Base-by-base conservation (phyloP, 75 land plant genomes). In the Isoetes taiwanensis region DNA sequence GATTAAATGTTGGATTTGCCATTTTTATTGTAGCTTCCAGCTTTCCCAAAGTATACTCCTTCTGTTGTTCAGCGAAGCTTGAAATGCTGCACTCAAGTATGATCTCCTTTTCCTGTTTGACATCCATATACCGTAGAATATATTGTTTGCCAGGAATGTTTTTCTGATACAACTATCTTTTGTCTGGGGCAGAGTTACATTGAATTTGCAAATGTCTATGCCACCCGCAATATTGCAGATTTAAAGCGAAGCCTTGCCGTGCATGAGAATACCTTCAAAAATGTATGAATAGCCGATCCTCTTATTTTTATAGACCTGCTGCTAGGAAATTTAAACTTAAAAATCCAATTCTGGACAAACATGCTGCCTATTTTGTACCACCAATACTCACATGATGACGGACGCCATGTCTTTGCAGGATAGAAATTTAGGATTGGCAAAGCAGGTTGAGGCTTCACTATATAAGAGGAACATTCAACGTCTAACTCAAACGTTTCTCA, bases 381-480 rank as follows among this genome's bases (percentile, higher is more conserved):
- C n/a, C n/a, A n/a, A n/a, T n/a, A n/a, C n/a, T n/a, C n/a, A n/a
- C n/a, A n/a, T n/a, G 39, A 9, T 37, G 9, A 9, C 39, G 9
- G 14, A 37, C 14, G 9, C 14, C 14, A 14, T 8, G 32, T 41
- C 41, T 16, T 5, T 31, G 57, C 90, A 94, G 99, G 99, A 94
- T 69, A 89, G 61, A 34, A 94, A 94, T 63, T 41, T 89, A 59
- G 99, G 99, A 29, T 62, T 94, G 53, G 99, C 83, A 16, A 94
- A 85, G 71, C 99, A 94, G 73, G 99, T 85, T 52, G 63, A 85
- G 11, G 71, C 96, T 28, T 94, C 96, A 30, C 67, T 94, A 52
- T 82, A 80, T 58, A 94, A 89, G 65, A 78, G 90, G 21, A 94
- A 89, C 64, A 94, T 94, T 27, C 99, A 94, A 64, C 73, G 86